Percentiles rank a stretch among this genome's conserved stretches.
Evolutionary conservation across 345 rosid genomes (phyloP).

Genomic region (Dipteronia sinensis): DNA sequence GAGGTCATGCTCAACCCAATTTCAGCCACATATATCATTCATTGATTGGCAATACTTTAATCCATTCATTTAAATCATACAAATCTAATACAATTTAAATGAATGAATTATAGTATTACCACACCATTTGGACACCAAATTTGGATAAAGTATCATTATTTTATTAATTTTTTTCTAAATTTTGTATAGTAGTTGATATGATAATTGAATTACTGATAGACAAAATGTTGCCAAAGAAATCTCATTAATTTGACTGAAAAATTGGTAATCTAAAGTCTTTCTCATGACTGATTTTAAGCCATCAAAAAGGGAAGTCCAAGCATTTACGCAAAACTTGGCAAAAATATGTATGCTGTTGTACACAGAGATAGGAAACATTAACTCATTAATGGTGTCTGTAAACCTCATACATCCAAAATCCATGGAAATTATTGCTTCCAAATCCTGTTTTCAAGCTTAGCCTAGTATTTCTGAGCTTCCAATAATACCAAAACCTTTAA

Average conservation of each 20-base stretch:
- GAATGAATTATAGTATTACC: too few relatives aligned
- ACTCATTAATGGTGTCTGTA: background rate
- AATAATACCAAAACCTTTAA: background rate
- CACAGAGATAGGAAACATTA: background rate
- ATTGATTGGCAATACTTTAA: too few relatives aligned
- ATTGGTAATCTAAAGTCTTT: background rate
- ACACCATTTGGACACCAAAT: too few relatives aligned
- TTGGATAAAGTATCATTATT: too few relatives aligned
- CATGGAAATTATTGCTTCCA: background rate
- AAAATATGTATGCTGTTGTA: background rate
- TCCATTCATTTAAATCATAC: too few relatives aligned
- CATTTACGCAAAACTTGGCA: background rate
- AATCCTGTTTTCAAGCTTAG: slow-evolving; percentile 17
- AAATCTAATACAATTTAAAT: too few relatives aligned
- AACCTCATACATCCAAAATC: slow-evolving; percentile 3
- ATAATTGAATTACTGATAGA: too few relatives aligned
- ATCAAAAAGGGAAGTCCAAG: background rate
- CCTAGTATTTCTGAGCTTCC: slow-evolving; percentile 10
- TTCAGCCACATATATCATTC: too few relatives aligned
- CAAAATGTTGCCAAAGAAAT: background rate
- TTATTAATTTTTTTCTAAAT: too few relatives aligned
- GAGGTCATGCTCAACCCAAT: too few relatives aligned
- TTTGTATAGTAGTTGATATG: too few relatives aligned
- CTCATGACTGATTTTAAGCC: background rate
- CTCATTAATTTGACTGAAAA: background rate